Percentiles rank a stretch among this genome's conserved stretches.
Evolutionary conservation across 345 rosid genomes (phyloP).

Genomic region (Laguncularia racemosa): DNA sequence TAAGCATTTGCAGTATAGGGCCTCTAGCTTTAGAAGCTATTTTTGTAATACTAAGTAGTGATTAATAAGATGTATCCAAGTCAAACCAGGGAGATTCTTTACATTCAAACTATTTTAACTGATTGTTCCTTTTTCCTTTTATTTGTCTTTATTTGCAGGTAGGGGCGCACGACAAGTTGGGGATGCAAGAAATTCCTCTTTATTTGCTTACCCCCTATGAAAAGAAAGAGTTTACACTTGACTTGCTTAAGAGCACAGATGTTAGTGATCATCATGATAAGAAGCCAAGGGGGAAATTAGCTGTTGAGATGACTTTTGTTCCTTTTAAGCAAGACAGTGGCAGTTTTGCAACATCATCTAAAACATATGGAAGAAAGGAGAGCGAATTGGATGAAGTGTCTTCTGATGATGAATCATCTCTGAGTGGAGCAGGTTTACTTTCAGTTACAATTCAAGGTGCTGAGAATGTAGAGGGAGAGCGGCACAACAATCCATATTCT

Average conservation of each 20-base stretch:
- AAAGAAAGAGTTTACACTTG: constrained; percentile 23
- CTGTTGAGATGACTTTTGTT: constrained; percentile 29
- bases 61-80: no score
- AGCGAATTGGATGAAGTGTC: constrained; percentile 9
- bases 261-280: constrained; percentile 25
- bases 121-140: background rate
- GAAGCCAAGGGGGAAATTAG: constrained; percentile 35
- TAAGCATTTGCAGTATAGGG: no score
- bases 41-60: no score
- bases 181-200: constrained; percentile 39
- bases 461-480: constrained; percentile 41
- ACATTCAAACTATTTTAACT: no score
- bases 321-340: constrained; percentile 38
- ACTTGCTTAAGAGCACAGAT: constrained; percentile 31
- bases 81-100: no score
- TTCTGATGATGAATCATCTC: background rate
- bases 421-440: constrained; percentile 29
- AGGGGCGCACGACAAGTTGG: constrained; percentile 47
- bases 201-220: constrained; percentile 23
- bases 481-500: constrained; percentile 43
- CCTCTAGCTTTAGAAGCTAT: no score
- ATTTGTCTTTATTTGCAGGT: constrained; percentile 17
- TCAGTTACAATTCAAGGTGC: constrained; percentile 33
- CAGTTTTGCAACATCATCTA: constrained; percentile 15
- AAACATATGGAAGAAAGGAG: constrained; percentile 6